Base-by-base conservation (phyloP, 179 eudicot genomes). In the Drosera spatulata region DNA sequence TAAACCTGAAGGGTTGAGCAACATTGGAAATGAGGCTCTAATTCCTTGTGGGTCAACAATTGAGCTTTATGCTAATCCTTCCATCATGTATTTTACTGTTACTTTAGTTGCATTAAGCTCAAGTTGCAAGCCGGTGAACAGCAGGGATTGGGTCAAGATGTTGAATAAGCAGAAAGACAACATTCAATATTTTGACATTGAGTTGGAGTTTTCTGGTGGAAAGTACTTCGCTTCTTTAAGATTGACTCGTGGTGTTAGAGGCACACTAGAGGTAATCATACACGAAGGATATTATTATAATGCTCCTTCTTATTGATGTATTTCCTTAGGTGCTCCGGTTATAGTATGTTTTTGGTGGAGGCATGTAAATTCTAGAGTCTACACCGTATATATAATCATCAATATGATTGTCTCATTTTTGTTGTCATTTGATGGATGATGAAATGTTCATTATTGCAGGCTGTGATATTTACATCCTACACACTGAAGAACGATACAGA, bases 41-140 rank as follows among this genome's bases (percentile, higher is more conserved):
- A 70, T 94, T 68, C 77, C 84, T 13, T 67, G 59, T 73, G 95
- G 91, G 58, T 77, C 82, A 64, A 71, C 83, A 63, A 80, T 61
- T 65, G 83, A 87, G 67, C 77, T 94, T 37, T 90, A 87, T 76
- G 96, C 82, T 68, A 82, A 87, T 70, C 99, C 91, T 56, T 85
- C 80, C 53, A 73, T 86, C 10, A 79, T 90, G 59, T 75, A 68
- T 69, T 82, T 94, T 72, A 63, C 73, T 55, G 72, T 94, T 66
- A 82, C 89, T 67, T 79, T 94, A 62, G 71, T 77, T 70, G 77
- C 74, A 67, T 85, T 73, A 79, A 71, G 64, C 63, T 83, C 87
- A 69, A 87, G 87, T 72, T 87, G 89, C 80, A 90, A 83, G 72
- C 83, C 99, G 7, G 95, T 94, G 69, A 80, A 83, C 73, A 79